Evolutionary conservation across 371 early-diverging fungal genomes (phyloP).

Genomic region (Mortierella sp.): DNA sequence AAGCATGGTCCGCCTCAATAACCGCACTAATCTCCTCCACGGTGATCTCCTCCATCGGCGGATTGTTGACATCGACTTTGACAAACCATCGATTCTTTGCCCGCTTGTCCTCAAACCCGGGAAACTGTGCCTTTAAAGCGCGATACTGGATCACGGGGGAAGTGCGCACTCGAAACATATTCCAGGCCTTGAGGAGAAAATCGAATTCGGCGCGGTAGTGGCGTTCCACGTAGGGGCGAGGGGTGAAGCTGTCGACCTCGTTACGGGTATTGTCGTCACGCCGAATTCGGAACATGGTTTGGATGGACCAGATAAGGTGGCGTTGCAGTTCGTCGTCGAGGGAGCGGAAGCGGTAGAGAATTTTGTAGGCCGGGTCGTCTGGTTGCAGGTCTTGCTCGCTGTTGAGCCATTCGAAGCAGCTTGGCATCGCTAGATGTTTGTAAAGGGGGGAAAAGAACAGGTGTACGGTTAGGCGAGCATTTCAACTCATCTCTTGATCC

Average conservation of each 20-base stretch:
- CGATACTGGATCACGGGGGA: slow-evolving; percentile 23
- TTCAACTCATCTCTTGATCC: not conserved
- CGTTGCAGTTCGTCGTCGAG: slow-evolving; percentile 30
- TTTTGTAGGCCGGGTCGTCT: slow-evolving; percentile 16
- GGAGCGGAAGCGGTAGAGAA: slow-evolving; percentile 16
- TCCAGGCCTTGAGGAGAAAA: slow-evolving; percentile 16
- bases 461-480: not conserved
- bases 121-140: not conserved
- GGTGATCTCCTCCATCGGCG: not conserved
- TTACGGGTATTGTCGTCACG: not conserved
- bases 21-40: not conserved
- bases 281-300: slow-evolving; percentile 11
- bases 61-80: not conserved
- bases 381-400: not conserved
- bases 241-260: not conserved
- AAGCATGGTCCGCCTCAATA: not conserved
- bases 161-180: slow-evolving; percentile 4
- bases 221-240: not conserved
- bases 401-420: slow-evolving; percentile 20
- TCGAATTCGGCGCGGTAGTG: slow-evolving; percentile 9
- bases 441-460: not conserved
- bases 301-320: slow-evolving; percentile 1
- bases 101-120: slow-evolving; percentile 16
- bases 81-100: slow-evolving; percentile 13
- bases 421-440: slow-evolving; percentile 17